Base-by-base conservation (phyloP, 331 rosid genomes). In the Quercus phellos region DNA sequence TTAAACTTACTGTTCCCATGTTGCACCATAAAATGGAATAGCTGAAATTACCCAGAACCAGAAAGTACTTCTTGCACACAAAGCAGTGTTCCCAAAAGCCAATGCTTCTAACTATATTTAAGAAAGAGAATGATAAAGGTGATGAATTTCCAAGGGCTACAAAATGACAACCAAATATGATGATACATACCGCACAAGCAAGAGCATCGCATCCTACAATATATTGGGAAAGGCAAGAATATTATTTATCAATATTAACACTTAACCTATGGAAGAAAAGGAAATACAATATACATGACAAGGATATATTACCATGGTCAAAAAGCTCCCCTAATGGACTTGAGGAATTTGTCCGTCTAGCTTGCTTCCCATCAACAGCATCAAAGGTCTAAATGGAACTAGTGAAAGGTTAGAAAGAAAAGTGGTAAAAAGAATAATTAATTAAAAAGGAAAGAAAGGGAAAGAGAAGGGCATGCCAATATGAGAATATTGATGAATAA, bases 321-420 rank as follows among this genome's bases (percentile, higher is more conserved):
- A 94, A 94, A 73, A 94, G 92, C 86, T 92, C 99, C 77, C 99
- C 99, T 61, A 92, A 68, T 55, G 99, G 99, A 77, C 99, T 94
- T 8, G 99, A 92, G 78, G 99, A 94, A 85, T 72, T 92, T 76
- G 99, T 94, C 60, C 99, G 89, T 59, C 99, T 85, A 46, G 99
- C 99, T 94, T 94, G 99, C 85, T 94, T 94, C 79, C 99, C 99
- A 81, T 92, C 99, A 84, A 90, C 99, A 60, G 99, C 97, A 81
- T 94, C 99, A 88, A 94, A 94, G 70, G 99, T 92, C 99, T 94
- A 71, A 68, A 81, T 30, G 19, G 4, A 84, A 68, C 43, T 75
- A 80, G 69, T 21, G 19, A 54, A 46, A 42, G 35, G 61, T 68
- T 73, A 81, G 74, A 70, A 79, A 61, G 76, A 16, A n/a, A 66